Evolutionary conservation across 306 rosid genomes (phyloP), one percentile per base, ranked within the genome.

Genomic region (Datisca glomerata): DNA sequence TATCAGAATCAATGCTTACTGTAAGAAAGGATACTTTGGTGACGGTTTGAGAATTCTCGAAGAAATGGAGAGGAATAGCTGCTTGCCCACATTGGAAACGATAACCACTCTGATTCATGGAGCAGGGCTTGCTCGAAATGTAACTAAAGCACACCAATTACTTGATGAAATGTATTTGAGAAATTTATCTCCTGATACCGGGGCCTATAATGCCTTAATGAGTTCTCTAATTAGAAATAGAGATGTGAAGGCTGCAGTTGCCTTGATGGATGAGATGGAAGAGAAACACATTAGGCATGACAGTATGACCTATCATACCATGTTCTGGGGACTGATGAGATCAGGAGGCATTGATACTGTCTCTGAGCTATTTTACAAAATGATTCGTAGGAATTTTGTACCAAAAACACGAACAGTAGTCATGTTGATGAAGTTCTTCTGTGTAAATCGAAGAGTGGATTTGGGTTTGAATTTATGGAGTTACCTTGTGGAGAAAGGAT

Each of bases 51-150:
- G 83, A 39, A 71, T 89, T 53, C 31, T 80, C 8, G 79, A 77
- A 48, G 95, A 78, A 59, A 83, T 89, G 97, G 93, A 83, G 44
- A 35, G 44, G 31, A 48, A 38, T 21, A 64, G 61, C 7, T 49
- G 66, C 31, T 35, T 32, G 16, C 79, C 91, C 12, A 54, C 83
- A 0, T 18, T 83, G 33, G 83, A 77, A 57, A 77, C 74, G 8
- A 68, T 89, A 18, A 89, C 97, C 23, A 89, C 97, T 17, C 51
- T 89, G 67, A 83, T 89, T 56, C 97, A 89, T 46, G 97, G 95
- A 43, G 93, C 93, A 10, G 97, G 97, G 46, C 17, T 89, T 53
- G 84, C 57, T 41, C 70, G 66, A 41, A 78, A 89, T 51, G 32
- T 24, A 24, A 51, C 59, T 5, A 83, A 69, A 70, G 95, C 93